Base-by-base conservation (phyloP, 371 early-diverging fungal species). In the Apophysomyces ossiformis region DNA sequence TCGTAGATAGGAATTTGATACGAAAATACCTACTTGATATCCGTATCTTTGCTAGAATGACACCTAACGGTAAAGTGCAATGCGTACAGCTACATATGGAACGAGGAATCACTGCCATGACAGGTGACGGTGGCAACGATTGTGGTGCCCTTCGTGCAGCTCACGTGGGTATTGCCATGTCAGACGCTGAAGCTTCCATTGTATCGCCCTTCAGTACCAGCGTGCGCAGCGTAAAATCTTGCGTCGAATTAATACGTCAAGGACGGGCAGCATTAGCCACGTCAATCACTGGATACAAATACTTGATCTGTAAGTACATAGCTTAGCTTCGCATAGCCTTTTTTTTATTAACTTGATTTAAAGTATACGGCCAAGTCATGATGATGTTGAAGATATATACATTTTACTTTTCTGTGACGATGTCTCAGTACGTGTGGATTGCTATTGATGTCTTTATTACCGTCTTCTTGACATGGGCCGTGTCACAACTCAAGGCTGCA, bases 91-190 rank as follows among this genome's bases (percentile, higher is more conserved):
- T 87, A n/a, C 90, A 89, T 69, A 89, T 88, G 88, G 76, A 78
- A 58, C 78, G 79, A 26, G 83, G 81, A 32, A 81, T 90, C 39
- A 90, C 90, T 35, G 91, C 87, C 43, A 92, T 93, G 90, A 90
- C 91, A 69, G 97, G 97, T 38, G 97, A 96, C 79, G 97, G 97
- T 60, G 94, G 90, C 35, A 96, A 96, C 77, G 97, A 96, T 73
- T 90, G 92, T 65, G 94, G 92, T 35, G 97, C 96, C 7, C 74
- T 96, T 47, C 89, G 90, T 58, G 90, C 87, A 18, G 90, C 95
- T 13, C 93, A 94, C 66, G 93, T 90, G 11, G 95, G 96, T 36
- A 70, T 96, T 21, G 91, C 95, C 9, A 81, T 96, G 35, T 88
- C 90, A 18, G 88, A 89, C 46, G 87, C 92, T 39, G 93, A 91